Evolutionary conservation across 1,139 yeast species (phyloP).

Genomic region (Komagataea norvegica): DNA sequence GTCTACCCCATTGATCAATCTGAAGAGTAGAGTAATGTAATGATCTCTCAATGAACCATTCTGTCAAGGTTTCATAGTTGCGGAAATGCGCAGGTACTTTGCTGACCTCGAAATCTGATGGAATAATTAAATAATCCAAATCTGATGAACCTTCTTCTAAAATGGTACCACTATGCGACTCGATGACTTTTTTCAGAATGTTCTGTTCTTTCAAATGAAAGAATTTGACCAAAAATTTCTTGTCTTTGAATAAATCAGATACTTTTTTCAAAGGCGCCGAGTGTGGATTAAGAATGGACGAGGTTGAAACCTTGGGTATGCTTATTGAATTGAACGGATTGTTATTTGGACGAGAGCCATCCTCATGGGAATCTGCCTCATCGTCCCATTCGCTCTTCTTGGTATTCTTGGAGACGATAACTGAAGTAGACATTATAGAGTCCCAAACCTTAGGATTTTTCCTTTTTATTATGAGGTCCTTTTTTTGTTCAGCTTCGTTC

Average conservation of each 20-base stretch:
- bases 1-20: constrained; percentile 71
- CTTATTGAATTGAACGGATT: constrained; percentile 3
- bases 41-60: constrained; percentile 83
- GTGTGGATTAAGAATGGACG: constrained; percentile 4
- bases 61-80: constrained; percentile 42
- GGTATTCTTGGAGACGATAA: constrained; percentile 8
- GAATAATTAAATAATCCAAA: constrained; percentile 17
- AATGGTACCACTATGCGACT: constrained; percentile 40
- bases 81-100: constrained; percentile 14
- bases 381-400: constrained; percentile 22
- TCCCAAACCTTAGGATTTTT: constrained; percentile 40
- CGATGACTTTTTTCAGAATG: constrained; percentile 37
- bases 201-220: constrained; percentile 34
- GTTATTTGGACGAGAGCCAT: not conserved
- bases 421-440: constrained; percentile 40
- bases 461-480: constrained; percentile 26
- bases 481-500: constrained; percentile 15
- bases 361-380: constrained; percentile 6
- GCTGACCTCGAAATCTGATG: constrained; percentile 18
- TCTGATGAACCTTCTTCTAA: constrained; percentile 7
- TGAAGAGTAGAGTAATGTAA: constrained; percentile 53
- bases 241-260: constrained; percentile 32
- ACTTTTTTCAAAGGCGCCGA: constrained; percentile 4
- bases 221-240: constrained; percentile 37
- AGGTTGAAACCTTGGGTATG: constrained; percentile 8